Conservation (phyloP, 2,329 filamentous ascomycete species). For the Exophiala calicioides region DNA sequence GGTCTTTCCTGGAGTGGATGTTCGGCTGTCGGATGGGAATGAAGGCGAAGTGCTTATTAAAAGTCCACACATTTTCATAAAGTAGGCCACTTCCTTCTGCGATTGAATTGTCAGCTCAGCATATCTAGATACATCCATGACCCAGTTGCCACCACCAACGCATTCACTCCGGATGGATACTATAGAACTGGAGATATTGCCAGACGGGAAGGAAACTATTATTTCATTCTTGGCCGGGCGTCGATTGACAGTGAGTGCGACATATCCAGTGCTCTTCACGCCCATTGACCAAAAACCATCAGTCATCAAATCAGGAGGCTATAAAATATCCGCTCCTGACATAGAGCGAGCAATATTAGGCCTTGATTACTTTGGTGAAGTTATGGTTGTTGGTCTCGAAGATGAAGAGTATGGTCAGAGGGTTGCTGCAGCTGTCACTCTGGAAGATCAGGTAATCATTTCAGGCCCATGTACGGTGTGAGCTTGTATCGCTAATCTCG, state of each 20-base stretch:
- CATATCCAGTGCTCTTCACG: no score
- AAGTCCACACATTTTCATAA: slow-evolving; percentile 42
- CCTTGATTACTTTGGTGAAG: slow-evolving; percentile 48
- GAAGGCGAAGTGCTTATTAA: slow-evolving; percentile 50
- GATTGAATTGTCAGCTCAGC: slow-evolving; percentile 35
- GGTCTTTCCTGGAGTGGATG: slow-evolving; percentile 39
- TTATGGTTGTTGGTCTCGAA: slow-evolving; percentile 49
- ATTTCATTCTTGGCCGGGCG: slow-evolving; percentile 49
- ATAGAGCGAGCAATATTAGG: slow-evolving; percentile 50
- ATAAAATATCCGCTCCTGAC: slow-evolving; percentile 52
- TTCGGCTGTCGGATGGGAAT: slow-evolving; percentile 45
- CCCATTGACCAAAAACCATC: no score
- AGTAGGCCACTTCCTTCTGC: slow-evolving; percentile 15
- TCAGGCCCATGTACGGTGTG: no score
- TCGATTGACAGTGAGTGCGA: slow-evolving; percentile 44
- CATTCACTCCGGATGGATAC: slow-evolving; percentile 37
- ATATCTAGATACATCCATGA: slow-evolving; percentile 40
- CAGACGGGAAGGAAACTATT: slow-evolving; percentile 33
- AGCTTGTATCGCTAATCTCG: background rate
- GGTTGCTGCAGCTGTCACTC: slow-evolving; percentile 45
- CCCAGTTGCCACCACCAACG: slow-evolving; percentile 32
- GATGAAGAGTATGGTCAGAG: slow-evolving; percentile 52
- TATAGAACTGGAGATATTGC: slow-evolving; percentile 44
- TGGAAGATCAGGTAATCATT: background rate
- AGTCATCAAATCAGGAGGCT: slow-evolving; percentile 52